Conservation (phyloP, 768 basidiomycete genomes). For the Tricholoma sp. region DNA sequence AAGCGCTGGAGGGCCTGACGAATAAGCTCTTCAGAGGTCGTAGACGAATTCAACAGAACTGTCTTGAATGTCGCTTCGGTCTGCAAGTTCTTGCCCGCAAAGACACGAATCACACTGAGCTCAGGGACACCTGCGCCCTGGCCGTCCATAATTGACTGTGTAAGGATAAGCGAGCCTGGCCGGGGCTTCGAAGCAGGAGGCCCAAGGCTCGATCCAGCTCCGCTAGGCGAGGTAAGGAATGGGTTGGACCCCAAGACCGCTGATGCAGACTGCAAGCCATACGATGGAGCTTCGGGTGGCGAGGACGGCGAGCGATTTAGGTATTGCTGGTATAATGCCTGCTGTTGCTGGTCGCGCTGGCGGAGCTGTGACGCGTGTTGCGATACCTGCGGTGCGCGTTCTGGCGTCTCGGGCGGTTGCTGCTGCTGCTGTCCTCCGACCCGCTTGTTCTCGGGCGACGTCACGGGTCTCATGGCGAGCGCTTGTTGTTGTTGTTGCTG, state of each 20-base stretch:
- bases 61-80: conserved; percentile 99
- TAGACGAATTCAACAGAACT: conserved; percentile 83
- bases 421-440: conserved; percentile 17
- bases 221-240: conserved; percentile 21
- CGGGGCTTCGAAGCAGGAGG: conserved; percentile 54
- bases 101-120: conserved; percentile 92
- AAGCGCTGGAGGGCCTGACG: conserved; percentile 94
- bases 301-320: conserved; percentile 82
- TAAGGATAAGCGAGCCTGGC: conserved; percentile 74
- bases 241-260: conserved; percentile 49
- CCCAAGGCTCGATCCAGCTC: conserved; percentile 40
- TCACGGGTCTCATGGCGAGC: conserved; percentile 19
- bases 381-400: conserved; percentile 43
- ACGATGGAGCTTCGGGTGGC: conserved; percentile 68
- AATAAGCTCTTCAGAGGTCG: conserved; percentile 79
- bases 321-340: conserved; percentile 83
- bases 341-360: conserved; percentile 85
- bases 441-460: conserved; percentile 24
- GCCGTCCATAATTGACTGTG: conserved; percentile 54
- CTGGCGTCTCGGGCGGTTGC: conserved; percentile 21
- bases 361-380: conserved; percentile 69
- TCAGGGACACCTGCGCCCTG: conserved; percentile 66
- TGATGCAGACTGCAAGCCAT: conserved; percentile 72
- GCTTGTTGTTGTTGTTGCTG: conserved; percentile 49
- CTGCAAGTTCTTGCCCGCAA: conserved; percentile 86